Percentiles rank a stretch among this genome's conserved stretches.
Conservation (phyloP, 192 early-diverging fungal genomes). For the Coemansia biformis region DNA sequence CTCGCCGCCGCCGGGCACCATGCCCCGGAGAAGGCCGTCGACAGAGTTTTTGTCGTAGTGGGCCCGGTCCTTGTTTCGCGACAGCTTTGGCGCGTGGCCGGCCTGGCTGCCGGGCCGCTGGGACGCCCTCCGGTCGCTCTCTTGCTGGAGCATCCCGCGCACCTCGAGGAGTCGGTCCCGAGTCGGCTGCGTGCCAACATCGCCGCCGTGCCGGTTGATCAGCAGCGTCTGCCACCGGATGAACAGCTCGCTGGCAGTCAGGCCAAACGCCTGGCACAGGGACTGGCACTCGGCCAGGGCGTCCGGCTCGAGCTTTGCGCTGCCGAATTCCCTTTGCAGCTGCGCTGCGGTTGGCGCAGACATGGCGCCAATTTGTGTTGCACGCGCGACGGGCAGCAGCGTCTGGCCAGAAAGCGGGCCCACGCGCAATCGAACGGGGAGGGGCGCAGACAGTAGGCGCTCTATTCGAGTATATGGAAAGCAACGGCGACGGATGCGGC, state of each 20-base stretch:
- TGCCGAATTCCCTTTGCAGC: slow-evolving; percentile 31
- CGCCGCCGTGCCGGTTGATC: slow-evolving; percentile 41
- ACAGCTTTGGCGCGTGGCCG: slow-evolving; percentile 23
- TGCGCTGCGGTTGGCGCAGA: slow-evolving; percentile 17
- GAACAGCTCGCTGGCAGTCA: slow-evolving; percentile 38
- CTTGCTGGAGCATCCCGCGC: slow-evolving; percentile 26
- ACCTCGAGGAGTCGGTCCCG: slow-evolving; percentile 44
- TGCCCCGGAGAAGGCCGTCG: slow-evolving; percentile 39
- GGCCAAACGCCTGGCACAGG: slow-evolving; percentile 37
- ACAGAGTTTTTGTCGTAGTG: slow-evolving; percentile 49
- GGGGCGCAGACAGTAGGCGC: no score
- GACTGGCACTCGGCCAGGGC: slow-evolving; percentile 38
- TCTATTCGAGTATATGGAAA: no score
- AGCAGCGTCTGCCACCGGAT: slow-evolving; percentile 46
- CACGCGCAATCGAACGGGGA: no score
- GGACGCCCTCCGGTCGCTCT: slow-evolving; percentile 25
- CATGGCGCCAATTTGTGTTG: slow-evolving; percentile 13
- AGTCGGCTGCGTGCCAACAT: slow-evolving; percentile 27
- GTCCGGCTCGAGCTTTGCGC: slow-evolving; percentile 31
- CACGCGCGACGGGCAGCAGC: slow-evolving; percentile 4
- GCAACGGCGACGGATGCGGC: no score
- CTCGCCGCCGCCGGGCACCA: slow-evolving; percentile 32
- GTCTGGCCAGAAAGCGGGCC: no score
- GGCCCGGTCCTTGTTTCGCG: slow-evolving; percentile 34
- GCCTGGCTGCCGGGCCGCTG: slow-evolving; percentile 22